Percentiles rank a stretch among this genome's conserved stretches.
Conservation (phyloP, 2,329 filamentous ascomycete genomes). For the Cercospora zeina region DNA sequence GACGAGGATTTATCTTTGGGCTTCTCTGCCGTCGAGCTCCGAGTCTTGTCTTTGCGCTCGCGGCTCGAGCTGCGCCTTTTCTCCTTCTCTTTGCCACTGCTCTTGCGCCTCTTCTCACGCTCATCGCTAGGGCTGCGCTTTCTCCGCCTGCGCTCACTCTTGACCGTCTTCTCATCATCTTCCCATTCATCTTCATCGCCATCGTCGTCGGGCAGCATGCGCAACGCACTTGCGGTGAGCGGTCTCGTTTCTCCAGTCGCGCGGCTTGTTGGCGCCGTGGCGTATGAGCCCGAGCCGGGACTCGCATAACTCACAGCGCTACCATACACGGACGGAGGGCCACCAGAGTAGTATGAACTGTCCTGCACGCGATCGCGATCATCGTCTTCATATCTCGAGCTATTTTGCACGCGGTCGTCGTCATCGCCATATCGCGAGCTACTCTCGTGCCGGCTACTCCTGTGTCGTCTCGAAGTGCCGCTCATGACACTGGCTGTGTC, state of each 20-base stretch:
- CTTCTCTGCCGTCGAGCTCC: conserved; percentile 22
- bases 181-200: conserved; percentile 35
- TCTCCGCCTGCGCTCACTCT: conserved; percentile 35
- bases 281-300: conserved; percentile 33
- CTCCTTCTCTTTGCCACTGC: conserved; percentile 37
- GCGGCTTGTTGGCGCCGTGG: conserved; percentile 40
- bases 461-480: conserved; percentile 29
- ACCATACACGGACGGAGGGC: conserved; percentile 12
- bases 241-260: conserved; percentile 29
- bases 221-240: conserved; percentile 41
- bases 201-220: conserved; percentile 37
- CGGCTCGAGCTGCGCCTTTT: conserved; percentile 34
- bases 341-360: conserved; percentile 2
- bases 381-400: conserved; percentile 32
- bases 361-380: conserved; percentile 20
- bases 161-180: conserved; percentile 37
- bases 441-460: conserved; percentile 15
- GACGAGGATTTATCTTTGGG: conserved; percentile 25
- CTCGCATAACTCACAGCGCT: conserved; percentile 17
- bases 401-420: conserved; percentile 27
- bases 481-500: conserved; percentile 25
- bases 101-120: conserved; percentile 35
- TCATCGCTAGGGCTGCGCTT: conserved; percentile 28
- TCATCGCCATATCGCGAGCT: conserved; percentile 23
- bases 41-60: conserved; percentile 28